Conservation (phyloP, 345 rosid genomes). For the Microthlaspi erraticum region DNA sequence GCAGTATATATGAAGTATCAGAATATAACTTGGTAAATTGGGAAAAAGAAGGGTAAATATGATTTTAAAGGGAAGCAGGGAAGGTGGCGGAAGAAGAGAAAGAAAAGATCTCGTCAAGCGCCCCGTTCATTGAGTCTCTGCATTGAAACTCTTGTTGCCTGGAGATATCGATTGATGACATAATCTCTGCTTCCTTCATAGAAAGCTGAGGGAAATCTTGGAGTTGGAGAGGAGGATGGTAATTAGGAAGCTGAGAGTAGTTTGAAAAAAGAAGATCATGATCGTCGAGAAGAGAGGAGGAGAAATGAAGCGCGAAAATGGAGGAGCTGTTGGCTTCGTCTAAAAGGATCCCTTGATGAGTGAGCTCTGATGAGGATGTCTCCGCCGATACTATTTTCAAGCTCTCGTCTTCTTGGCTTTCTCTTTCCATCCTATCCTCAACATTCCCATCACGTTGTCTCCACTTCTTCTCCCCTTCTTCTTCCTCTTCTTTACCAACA, state of each 20-base stretch:
- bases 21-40: slow-evolving; percentile 11
- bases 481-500: slow-evolving; percentile 28
- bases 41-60: slow-evolving; percentile 18
- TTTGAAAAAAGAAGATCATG: slow-evolving; percentile 28
- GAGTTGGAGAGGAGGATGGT: slow-evolving; percentile 63
- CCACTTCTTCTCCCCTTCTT: slow-evolving; percentile 43
- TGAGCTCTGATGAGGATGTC: slow-evolving; percentile 64
- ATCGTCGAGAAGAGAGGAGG: slow-evolving; percentile 53
- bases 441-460: slow-evolving; percentile 33
- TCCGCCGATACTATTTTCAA: slow-evolving; percentile 53
- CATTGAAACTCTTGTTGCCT: slow-evolving; percentile 38
- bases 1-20: background rate
- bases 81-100: slow-evolving; percentile 44
- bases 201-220: slow-evolving; percentile 58
- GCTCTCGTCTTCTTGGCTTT: slow-evolving; percentile 37
- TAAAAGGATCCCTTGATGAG: slow-evolving; percentile 56
- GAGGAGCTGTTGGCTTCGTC: slow-evolving; percentile 68
- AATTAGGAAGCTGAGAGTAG: slow-evolving; percentile 39
- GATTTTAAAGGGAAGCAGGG: slow-evolving; percentile 17
- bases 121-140: slow-evolving; percentile 34
- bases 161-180: slow-evolving; percentile 30
- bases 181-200: slow-evolving; percentile 34
- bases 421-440: slow-evolving; percentile 27
- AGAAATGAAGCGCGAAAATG: slow-evolving; percentile 47
- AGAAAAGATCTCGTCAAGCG: slow-evolving; percentile 42